phyloP scores from a whole-genome alignment of 2,329 filamentous ascomycete genomes.

The Zasmidium cellare region DNA sequence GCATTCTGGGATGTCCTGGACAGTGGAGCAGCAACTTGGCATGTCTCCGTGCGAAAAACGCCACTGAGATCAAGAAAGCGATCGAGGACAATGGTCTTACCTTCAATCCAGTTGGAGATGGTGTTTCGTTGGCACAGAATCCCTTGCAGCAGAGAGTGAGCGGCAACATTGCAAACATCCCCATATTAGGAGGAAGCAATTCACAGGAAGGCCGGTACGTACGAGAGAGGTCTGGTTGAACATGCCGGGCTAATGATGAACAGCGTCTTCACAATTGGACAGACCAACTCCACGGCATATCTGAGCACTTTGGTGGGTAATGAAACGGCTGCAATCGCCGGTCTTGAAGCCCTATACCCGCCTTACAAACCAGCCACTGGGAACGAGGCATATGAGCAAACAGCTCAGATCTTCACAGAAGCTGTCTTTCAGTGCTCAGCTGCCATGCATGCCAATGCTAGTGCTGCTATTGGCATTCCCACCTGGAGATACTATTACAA shows the following conservation, averaged over 20 bases:
- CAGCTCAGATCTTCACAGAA: conserved; percentile 21
- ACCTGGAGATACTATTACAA: conserved; percentile 42
- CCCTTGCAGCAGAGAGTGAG: conserved; percentile 27
- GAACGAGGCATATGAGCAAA: conserved; percentile 14
- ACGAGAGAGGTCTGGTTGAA: background rate
- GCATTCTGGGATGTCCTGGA: conserved; percentile 30
- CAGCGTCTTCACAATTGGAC: conserved; percentile 33
- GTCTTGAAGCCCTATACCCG: conserved; percentile 32
- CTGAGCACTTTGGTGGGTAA: conserved; percentile 20
- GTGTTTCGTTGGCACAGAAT: conserved; percentile 33
- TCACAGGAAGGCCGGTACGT: conserved; percentile 36
- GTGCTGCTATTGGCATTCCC: conserved; percentile 31
- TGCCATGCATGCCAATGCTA: conserved; percentile 30
- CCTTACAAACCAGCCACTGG: conserved; percentile 21
- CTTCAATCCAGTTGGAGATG: conserved; percentile 36
- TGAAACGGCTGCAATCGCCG: conserved; percentile 21
- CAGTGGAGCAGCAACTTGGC: conserved; percentile 27
- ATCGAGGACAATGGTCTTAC: conserved; percentile 31
- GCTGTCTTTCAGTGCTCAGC: conserved; percentile 29
- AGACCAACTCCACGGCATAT: conserved; percentile 27
- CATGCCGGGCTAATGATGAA: background rate
- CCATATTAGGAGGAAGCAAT: conserved; percentile 37
- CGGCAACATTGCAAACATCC: conserved; percentile 36
- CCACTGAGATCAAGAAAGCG: conserved; percentile 33
- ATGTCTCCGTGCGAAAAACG: conserved; percentile 33